Base-by-base conservation (phyloP, 1,139 yeast genomes). In the Lodderomyces elongisporus region DNA sequence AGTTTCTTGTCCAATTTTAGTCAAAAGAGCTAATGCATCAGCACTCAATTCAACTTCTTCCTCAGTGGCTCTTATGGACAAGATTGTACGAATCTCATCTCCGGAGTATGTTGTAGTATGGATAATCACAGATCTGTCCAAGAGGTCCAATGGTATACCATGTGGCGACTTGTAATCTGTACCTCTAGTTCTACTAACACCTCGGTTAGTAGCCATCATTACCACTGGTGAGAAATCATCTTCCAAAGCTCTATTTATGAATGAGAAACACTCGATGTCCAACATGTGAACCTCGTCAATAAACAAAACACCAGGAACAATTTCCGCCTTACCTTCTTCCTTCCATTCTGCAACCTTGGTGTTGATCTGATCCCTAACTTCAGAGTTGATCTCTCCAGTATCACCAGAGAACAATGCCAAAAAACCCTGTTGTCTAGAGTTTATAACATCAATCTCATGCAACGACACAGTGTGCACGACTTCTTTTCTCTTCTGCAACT, bases 281-380 rank as follows among this genome's bases (percentile, higher is more conserved):
- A 93, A 77, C 97, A 93, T 93, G 62, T 93, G 98, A 35, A 89
- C 97, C 63, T 93, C 99, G 62, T 93, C 99, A 50, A 93, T 87
- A 60, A 93, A 93, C 49, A 93, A 69, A 9, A 93, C 98, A 46
- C 99, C 99, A n/a, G 98, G 97, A 33, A 88, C 84, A 45, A 93
- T 89, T 51, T 89, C 96, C 9, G 98, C 98, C 59, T 91, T 93
- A 39, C 98, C 98, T 69, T 93, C 98, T 67, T 93, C 99, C 54
- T 85, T 87, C 98, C 98, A 93, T 62, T 93, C 98, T 20, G 94
- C 95, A 35, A 93, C 96, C 62, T 91, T 91, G 34, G 89, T 77
- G 62, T 93, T 91, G 58, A 93, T 91, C 64, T 93, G 98, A 56
- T 89, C 96, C 54, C 99, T 79, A 24, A 93, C 94, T 60, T 93